A percentile compares a stretch with the other conserved stretches of the same genome.
These are phyloP conservation scores for Voacanga thouarsii DNA, from an alignment of 257 asterid genomes.

Conservation along the genomic window DNA sequence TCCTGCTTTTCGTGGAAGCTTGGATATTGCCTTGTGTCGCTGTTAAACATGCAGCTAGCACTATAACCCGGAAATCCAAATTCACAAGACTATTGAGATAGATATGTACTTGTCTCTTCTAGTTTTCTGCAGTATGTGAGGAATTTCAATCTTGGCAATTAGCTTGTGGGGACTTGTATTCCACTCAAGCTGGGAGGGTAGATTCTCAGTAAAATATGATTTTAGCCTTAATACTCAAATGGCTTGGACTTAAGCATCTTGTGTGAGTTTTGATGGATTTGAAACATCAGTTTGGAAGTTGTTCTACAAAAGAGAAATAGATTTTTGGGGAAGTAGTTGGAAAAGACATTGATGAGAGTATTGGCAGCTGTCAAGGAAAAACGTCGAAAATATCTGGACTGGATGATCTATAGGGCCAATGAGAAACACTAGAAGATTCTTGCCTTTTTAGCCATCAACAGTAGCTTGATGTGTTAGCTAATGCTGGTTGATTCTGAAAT, in stretches of 20 bases:
- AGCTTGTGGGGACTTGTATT: not conserved
- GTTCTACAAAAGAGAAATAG: not conserved
- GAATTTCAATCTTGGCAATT: not conserved
- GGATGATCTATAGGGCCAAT: not conserved
- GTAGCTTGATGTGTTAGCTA: not conserved
- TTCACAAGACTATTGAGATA: not conserved
- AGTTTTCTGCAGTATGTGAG: not conserved
- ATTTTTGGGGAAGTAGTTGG: not conserved
- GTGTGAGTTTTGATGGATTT: not conserved
- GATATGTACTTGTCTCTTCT: not conserved
- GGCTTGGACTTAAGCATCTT: not conserved
- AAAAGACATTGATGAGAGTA: not conserved
- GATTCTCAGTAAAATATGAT: not conserved
- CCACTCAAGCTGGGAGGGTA: not conserved
- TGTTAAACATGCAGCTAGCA: not conserved
- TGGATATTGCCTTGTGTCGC: not conserved
- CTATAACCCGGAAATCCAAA: not conserved
- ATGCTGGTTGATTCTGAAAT: not conserved
- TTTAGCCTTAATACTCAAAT: not conserved
- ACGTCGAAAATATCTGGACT: not conserved
- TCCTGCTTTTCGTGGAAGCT: not conserved
- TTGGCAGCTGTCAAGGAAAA: not conserved
- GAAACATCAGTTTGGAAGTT: not conserved
- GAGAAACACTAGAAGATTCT: not conserved
- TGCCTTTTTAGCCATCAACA: not conserved